Base-by-base conservation (phyloP, 108 stramenopile species). In the Skeletonema potamos region DNA sequence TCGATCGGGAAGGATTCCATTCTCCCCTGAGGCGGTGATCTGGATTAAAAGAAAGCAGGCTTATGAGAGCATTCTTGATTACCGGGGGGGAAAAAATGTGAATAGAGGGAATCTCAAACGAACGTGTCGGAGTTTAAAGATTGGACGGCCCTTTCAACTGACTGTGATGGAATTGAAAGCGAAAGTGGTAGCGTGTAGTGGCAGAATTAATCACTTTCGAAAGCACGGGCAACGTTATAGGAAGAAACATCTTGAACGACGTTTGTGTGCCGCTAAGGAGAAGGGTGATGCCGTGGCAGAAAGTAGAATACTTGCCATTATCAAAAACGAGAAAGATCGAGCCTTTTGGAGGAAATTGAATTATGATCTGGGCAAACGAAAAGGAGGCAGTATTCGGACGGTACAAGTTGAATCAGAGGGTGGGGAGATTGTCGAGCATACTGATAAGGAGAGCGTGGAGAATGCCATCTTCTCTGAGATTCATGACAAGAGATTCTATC, bases 1-100 rank as follows among this genome's bases (percentile, higher is more conserved):
- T 6, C 71, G 59, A 43, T 66, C 57, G 2, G 69, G 76, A 1
- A 1, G 41, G 2, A 72, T 77, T n/a, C 58, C 41, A 17, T 77
- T 63, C 51, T 70, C 62, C 8, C 60, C 58, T 12, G 36, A 37
- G 9, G 10, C 36, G 2, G 36, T 10, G 9, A 37, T 10, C 2
- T 41, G 39, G 39, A 41, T 41, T 1, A 41, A 41, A 15, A 7
- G 39, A n/a, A 2, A 3, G 3, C 15, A 41, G 4, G 39, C 13
- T 0, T 41, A 41, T n/a, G 2, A 15, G n/a, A 41, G 15, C 0
- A 12, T 41, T 15, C 39, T 41, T 15, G 2, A 15, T 1, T 41
- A 41, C n/a, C 13, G n/a, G 2, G 39, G 15, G 15, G 39, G 39
- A n/a, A 41, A n/a, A 15, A 41, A 41, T 2, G 39, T 41, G 15